Conservation (phyloP, 2,329 filamentous ascomycete genomes). For the Pseudogymnoascus sp. region DNA sequence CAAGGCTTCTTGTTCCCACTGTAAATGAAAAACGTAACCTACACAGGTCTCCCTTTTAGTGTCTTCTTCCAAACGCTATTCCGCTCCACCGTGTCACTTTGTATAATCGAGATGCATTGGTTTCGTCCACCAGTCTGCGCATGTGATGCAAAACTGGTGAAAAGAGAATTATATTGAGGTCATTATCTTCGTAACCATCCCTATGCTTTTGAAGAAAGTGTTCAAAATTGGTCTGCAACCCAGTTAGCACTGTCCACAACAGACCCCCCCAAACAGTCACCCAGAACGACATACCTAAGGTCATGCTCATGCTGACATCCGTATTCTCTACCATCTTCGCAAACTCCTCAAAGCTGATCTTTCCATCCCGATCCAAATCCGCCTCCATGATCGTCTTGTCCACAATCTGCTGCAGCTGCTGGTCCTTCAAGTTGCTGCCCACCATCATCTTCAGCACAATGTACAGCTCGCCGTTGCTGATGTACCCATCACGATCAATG, state of each 20-base stretch:
- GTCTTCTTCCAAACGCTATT: background rate
- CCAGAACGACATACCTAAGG: conserved; percentile 45
- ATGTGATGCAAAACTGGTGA: background rate
- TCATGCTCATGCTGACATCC: conserved; percentile 69
- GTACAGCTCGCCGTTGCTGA: conserved; percentile 97
- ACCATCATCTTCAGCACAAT: conserved; percentile 99
- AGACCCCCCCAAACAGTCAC: background rate
- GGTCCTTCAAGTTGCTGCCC: conserved; percentile 96
- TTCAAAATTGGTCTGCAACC: conserved; percentile 3
- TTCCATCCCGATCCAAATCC: conserved; percentile 89
- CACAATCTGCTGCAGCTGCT: conserved; percentile 98
- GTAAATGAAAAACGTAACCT: background rate
- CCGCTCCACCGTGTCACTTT: background rate
- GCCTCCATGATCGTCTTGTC: conserved; percentile 99
- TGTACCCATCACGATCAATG: conserved; percentile 96
- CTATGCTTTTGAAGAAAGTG: conserved; percentile 57
- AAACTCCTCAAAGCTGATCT: conserved; percentile 99
- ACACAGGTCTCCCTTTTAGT: background rate
- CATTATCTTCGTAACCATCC: conserved; percentile 26
- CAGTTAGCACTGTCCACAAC: background rate
- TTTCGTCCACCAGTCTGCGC: background rate
- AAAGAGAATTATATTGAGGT: conserved; percentile 3
- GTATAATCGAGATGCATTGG: background rate
- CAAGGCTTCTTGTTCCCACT: background rate
- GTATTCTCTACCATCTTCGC: conserved; percentile 98